These are phyloP conservation scores for Penicillium sclerotigenum DNA, from an alignment of 2,329 filamentous ascomycete genomes.

Conservation along the genomic window DNA sequence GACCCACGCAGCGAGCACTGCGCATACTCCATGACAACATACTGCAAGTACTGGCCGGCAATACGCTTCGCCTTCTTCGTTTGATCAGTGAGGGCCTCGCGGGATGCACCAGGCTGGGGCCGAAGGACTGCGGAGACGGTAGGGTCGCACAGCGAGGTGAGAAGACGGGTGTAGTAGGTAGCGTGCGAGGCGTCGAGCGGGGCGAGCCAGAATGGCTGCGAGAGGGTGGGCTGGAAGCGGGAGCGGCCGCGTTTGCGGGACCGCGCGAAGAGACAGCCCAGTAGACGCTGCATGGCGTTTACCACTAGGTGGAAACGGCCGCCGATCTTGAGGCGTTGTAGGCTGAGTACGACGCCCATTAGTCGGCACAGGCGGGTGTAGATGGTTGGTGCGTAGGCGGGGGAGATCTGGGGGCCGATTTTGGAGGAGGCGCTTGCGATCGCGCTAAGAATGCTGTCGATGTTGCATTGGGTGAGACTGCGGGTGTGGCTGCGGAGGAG, in stretches of 20 bases:
- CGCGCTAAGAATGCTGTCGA: slow-evolving; percentile 43
- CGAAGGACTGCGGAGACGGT: slow-evolving; percentile 54
- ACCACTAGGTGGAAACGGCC: slow-evolving; percentile 61
- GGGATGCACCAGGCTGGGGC: slow-evolving; percentile 33
- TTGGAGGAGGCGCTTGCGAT: slow-evolving; percentile 38
- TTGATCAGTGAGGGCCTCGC: slow-evolving; percentile 54
- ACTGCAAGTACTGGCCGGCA: slow-evolving; percentile 57
- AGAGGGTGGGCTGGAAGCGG: slow-evolving; percentile 24
- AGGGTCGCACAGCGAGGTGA: slow-evolving; percentile 61
- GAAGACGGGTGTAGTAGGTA: slow-evolving; percentile 52
- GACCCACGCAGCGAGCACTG: slow-evolving; percentile 50
- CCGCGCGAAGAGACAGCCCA: slow-evolving; percentile 55
- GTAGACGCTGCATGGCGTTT: slow-evolving; percentile 53
- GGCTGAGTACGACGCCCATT: slow-evolving; percentile 52
- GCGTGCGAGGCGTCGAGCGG: slow-evolving; percentile 46
- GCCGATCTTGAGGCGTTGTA: slow-evolving; percentile 57
- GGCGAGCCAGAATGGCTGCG: slow-evolving; percentile 34
- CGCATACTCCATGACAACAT: slow-evolving; percentile 57
- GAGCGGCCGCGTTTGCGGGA: slow-evolving; percentile 36
- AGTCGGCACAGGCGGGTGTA: slow-evolving; percentile 56
- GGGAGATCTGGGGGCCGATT: slow-evolving; percentile 32
- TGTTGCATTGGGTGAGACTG: slow-evolving; percentile 45
- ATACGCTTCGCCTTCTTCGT: slow-evolving; percentile 58
- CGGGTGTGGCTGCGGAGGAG: slow-evolving; percentile 42
- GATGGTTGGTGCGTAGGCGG: slow-evolving; percentile 40